phyloP scores from a whole-genome alignment of 2,329 filamentous ascomycete genomes.

The Furcasterigmium furcatum region DNA sequence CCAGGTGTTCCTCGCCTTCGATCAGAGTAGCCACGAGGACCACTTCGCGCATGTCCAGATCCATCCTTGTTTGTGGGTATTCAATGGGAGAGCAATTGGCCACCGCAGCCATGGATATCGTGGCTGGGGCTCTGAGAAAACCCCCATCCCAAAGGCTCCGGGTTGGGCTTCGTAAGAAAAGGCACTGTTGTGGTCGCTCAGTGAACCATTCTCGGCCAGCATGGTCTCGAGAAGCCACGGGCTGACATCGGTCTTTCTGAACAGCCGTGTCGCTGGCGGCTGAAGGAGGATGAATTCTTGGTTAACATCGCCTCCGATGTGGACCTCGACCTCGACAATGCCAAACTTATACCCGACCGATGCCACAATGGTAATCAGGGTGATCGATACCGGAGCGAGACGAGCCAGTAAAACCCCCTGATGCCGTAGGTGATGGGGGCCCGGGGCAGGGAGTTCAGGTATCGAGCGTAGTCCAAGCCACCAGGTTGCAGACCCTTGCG shows the following conservation, averaged over 20 bases:
- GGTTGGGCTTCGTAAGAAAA: no score
- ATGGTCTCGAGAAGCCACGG: no score
- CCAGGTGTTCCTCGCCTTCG: background rate
- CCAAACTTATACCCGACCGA: background rate
- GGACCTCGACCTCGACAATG: background rate
- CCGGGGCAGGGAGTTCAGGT: background rate
- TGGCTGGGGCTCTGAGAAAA: no score
- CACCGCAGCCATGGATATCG: no score
- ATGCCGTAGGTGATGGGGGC: background rate
- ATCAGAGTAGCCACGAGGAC: background rate
- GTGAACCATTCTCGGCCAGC: no score
- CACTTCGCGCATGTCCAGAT: background rate
- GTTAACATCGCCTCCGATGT: background rate
- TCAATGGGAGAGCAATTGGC: no score
- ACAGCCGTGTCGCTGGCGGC: no score
- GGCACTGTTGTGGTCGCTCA: no score
- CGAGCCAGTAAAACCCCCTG: background rate
- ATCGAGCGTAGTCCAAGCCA: conserved; percentile 7
- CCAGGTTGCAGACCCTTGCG: background rate
- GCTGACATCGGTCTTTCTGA: no score
- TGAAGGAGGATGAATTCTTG: no score
- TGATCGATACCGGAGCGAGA: background rate
- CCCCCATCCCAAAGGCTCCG: no score
- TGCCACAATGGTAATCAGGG: background rate
- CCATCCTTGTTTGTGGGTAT: no score